Evolutionary conservation across 345 rosid species (phyloP), one percentile per base, ranked within the genome.

Genomic region (Alliaria petiolata): DNA sequence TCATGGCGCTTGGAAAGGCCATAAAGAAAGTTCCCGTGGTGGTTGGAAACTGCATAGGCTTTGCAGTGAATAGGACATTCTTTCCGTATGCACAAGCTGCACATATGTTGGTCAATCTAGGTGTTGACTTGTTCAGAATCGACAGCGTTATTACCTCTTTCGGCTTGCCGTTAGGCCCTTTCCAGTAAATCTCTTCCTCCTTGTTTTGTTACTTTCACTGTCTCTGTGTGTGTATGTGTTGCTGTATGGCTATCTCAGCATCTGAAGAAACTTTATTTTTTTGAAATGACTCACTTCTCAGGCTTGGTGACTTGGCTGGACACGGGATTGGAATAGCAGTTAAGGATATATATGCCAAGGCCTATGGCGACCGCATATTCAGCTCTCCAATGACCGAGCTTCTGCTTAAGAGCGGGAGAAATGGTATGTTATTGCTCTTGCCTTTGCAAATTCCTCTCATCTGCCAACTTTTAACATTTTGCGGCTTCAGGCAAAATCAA

Each of bases 21-120:
- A 91, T 88, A 82, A 89, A 87, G 86, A 95, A 95, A 81, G 90
- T 87, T 76, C 96, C 99, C 0, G 96, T 95, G 31, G 99, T 91
- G 44, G 99, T 89, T 66, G 96, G 96, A 57, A 95, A 91, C 81
- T 91, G 99, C 81, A 84, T 87, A 56, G 99, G 97, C 38, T 95
- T 95, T 74, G 95, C 99, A 40, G 96, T 95, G 76, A 95, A 89
- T 61, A 86, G 96, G 34, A 80, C 97, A 34, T 95, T 95, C 82
- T 89, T 95, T 62, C 97, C 99, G 0, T 95, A 95, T 43, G 0
- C 83, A 20, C 97, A 95, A 86, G 65, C 86, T 66, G 85, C 97
- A 31, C 89, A 85, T 43, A 44, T 95, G 62, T 72, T 91, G 81
- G 82, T 78, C 76, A 80, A 80, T 80, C 79, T 91, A 74, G 99